Evolutionary conservation across 2,329 filamentous ascomycete species (phyloP), one percentile per base, ranked within the genome.

Genomic region (Pseudocercospora crystallina): DNA sequence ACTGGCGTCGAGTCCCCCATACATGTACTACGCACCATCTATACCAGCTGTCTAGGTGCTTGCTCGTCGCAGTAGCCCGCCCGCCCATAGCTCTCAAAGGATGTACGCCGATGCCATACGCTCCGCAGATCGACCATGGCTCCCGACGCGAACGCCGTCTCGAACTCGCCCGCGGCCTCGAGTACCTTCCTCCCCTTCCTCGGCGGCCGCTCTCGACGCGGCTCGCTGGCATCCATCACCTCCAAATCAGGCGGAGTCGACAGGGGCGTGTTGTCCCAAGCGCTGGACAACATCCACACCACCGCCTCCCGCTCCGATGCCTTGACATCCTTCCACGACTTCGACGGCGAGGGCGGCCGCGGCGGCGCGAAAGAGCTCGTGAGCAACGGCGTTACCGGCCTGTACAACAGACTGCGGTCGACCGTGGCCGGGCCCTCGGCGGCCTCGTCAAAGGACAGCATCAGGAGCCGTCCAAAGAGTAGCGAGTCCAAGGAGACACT

Each of bases 311-410:
- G 89, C 67, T 88, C 88, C 31, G 87, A 87, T 56, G 82, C 84
- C 31, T 78, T 97, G 41, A 97, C 92, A 2, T 95, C 90, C 8
- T 97, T 97, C 72, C 95, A 95, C 71, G 91, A 96, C 65, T 91
- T 95, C 64, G 88, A 94, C 56, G 88, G 92, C 69, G 90, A 92
- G 4, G 57, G 51, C 32, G 49, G 47, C 15, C 55, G 61, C 17
- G 35, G 56, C 12, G 65, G 66, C 12, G 59, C 67, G 9, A 70
- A 70, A 58, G 68, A 70, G 58, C 53, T 69, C 30, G 67, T 69
- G 47, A 66, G 61, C 48, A 66, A 61, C 51, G 67, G 68, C 14
- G 76, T 97, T 40, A 95, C 88, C 65, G 90, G 92, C 1, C 75
- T 97, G 33, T 97, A 96, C 69, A 94, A 82, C 70, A 85, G 90